These are phyloP conservation scores for Paramecium pentaurelia DNA, from an alignment of 73 alveolate species.

Conservation along the genomic window DNA sequence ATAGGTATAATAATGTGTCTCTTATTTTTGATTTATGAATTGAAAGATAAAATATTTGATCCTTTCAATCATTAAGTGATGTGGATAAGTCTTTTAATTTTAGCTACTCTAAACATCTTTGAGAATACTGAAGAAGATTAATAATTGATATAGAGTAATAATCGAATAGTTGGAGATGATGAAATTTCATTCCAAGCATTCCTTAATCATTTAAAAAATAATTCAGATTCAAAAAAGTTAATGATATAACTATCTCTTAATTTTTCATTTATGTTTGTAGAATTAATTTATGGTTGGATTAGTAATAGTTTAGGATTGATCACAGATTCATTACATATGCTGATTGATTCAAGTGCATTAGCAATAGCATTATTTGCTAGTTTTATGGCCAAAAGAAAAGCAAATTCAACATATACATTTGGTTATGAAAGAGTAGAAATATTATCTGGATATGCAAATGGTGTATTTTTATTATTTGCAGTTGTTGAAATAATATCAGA, in stretches of 20 bases:
- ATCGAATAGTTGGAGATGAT: background rate
- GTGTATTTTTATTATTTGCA: constrained; percentile 90
- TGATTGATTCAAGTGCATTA: constrained; percentile 95
- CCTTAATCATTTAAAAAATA: background rate
- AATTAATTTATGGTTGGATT: constrained; percentile 89
- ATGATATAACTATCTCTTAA: constrained; percentile 58
- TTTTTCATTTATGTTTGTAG: constrained; percentile 96
- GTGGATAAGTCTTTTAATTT: background rate
- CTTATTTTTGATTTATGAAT: background rate
- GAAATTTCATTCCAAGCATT: background rate
- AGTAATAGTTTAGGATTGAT: constrained; percentile 92
- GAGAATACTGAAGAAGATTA: background rate
- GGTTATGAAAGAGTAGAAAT: constrained; percentile 93
- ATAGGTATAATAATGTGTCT: background rate
- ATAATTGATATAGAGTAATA: background rate
- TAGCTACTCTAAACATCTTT: background rate
- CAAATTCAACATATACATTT: constrained; percentile 79
- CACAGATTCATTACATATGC: constrained; percentile 96
- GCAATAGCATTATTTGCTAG: constrained; percentile 93
- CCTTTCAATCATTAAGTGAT: background rate
- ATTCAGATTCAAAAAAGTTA: background rate
- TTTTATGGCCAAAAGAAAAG: constrained; percentile 81
- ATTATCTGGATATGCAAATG: constrained; percentile 90
- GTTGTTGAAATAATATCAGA: constrained; percentile 92
- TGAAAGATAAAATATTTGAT: background rate